Conservation (phyloP, 1,284 basidiomycete genomes). For the Meripilus lineatus region DNA sequence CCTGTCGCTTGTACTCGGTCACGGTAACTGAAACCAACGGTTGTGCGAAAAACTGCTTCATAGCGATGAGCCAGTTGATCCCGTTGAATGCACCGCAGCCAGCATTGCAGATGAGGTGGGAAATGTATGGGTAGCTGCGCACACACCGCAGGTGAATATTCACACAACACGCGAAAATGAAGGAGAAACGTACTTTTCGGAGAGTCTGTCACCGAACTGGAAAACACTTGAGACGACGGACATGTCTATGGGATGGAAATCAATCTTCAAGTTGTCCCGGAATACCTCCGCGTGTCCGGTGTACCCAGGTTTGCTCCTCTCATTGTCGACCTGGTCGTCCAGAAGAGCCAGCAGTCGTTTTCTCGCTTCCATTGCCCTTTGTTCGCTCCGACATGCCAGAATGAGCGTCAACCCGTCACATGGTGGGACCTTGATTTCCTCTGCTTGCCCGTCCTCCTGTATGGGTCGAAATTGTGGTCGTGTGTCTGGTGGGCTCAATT, state of each 20-base stretch:
- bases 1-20: constrained; percentile 62
- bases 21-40: constrained; percentile 48
- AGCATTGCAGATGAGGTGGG: constrained; percentile 81
- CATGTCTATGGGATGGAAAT: constrained; percentile 64
- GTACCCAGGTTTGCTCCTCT: constrained; percentile 32
- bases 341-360: constrained; percentile 47
- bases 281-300: constrained; percentile 54
- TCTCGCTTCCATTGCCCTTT: constrained; percentile 62
- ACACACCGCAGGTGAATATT: constrained; percentile 8
- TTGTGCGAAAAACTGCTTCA: constrained; percentile 48
- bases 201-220: constrained; percentile 55
- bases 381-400: constrained; percentile 73
- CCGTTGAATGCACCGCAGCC: constrained; percentile 64
- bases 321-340: constrained; percentile 45
- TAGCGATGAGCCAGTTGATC: constrained; percentile 48
- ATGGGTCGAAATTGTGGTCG: constrained; percentile 32
- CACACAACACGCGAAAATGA: background rate
- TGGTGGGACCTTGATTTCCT: constrained; percentile 16
- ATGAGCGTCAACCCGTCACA: constrained; percentile 69
- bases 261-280: constrained; percentile 55
- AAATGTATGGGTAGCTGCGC: constrained; percentile 77
- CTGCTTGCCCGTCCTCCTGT: constrained; percentile 7
- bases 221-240: constrained; percentile 60
- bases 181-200: constrained; percentile 40
- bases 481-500: constrained; percentile 43